Evolutionary conservation across 2,329 filamentous ascomycete species (phyloP).

Genomic region (Lachnum nothofagi): DNA sequence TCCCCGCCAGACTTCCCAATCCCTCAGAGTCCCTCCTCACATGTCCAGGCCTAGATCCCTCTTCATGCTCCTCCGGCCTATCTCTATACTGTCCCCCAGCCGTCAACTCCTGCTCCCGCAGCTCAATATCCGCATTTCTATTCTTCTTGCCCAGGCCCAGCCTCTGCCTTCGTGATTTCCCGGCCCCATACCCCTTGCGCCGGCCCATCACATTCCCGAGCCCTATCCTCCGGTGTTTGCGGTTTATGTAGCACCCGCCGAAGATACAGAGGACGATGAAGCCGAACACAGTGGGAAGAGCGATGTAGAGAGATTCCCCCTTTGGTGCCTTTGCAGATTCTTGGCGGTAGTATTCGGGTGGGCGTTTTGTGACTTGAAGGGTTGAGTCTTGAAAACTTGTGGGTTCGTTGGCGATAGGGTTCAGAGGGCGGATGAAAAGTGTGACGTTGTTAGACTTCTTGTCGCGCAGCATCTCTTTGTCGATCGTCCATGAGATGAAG

Average conservation of each 20-base stretch:
- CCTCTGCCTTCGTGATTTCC: constrained; percentile 27
- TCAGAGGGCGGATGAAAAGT: constrained; percentile 22
- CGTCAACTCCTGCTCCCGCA: constrained; percentile 24
- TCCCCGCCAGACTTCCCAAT: constrained; percentile 24
- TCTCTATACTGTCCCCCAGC: constrained; percentile 21
- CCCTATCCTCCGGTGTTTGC: constrained; percentile 26
- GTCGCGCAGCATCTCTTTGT: constrained; percentile 23
- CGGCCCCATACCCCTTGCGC: constrained; percentile 26
- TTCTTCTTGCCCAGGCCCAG: constrained; percentile 23
- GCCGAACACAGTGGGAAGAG: constrained; percentile 26
- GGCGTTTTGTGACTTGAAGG: constrained; percentile 22
- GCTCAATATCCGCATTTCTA: constrained; percentile 19
- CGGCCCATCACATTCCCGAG: constrained; percentile 31
- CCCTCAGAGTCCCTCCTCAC: constrained; percentile 19
- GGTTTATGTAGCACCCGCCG: constrained; percentile 25
- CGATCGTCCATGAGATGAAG: constrained; percentile 25
- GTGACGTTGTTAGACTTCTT: constrained; percentile 26
- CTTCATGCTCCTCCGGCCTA: constrained; percentile 10
- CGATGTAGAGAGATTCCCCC: constrained; percentile 28
- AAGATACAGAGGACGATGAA: constrained; percentile 25
- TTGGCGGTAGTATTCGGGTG: constrained; percentile 21
- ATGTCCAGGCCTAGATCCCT: constrained; percentile 7
- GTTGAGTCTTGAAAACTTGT: constrained; percentile 21
- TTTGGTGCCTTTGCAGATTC: constrained; percentile 16
- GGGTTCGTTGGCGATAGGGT: constrained; percentile 14